Evolutionary conservation across 2,329 filamentous ascomycete genomes (phyloP), one percentile per base, ranked within the genome.

Genomic region (Microcera coccophila): DNA sequence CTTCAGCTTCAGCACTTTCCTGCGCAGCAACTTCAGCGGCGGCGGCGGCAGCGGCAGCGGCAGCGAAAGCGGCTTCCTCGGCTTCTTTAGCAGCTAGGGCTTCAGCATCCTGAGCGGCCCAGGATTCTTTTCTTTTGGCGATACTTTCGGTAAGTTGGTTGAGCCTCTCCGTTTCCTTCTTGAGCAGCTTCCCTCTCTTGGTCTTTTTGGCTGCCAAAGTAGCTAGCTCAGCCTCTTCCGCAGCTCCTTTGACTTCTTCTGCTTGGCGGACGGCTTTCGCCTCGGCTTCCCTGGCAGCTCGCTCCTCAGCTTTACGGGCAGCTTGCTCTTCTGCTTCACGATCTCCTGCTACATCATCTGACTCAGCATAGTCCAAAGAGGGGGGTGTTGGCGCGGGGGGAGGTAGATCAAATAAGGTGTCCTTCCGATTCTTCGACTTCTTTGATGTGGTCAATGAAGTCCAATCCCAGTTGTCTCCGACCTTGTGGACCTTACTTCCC

Each of bases 331-430:
- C 48, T 18, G 44, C 46, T 36, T 48, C 41, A 21, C 59, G 49
- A 49, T 70, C 65, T 55, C 62, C 60, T 66, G 51, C 44, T 54
- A 55, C 21, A 47, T 57, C 43, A 41, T 58, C 53, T 54, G 48
- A 59, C 50, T 74, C 68, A 56, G 67, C 66, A 60, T 72, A 57
- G 45, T 77, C 68, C 56, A 73, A 61, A 40, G 62, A 63, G 26
- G 71, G 73, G 47, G 74, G 70, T 32, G 71, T 74, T 31, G 74
- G 72, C 39, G 67, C 69, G 52, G 69, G 72, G 47, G 74, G 71
- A 48, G 71, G 69, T 41, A 67, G 64, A 44, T 73, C 60, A 53
- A 61, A 63, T 44, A 70, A 64, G 58, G 62, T 55, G 33, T 65
- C 59, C 51, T 64, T 65, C 42, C 52, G 51, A 46, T 59, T 54